Percentiles rank a stretch among this genome's conserved stretches.
Evolutionary conservation across 805 yeast species (phyloP).

Genomic region (Pichia eremophila): DNA sequence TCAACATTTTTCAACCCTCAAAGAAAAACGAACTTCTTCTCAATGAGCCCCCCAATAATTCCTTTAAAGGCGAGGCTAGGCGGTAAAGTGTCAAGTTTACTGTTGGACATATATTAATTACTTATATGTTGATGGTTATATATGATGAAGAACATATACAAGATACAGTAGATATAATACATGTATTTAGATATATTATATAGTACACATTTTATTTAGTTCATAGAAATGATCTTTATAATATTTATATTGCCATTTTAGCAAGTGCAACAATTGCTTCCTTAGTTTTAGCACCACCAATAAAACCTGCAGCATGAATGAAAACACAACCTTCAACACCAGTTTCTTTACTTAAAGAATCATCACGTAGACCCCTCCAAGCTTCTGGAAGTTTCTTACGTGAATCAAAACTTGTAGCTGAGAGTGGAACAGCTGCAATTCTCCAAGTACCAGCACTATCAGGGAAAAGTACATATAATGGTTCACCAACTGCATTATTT

Average conservation of each 20-base stretch:
- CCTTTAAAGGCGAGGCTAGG: too few relatives aligned
- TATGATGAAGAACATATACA: too few relatives aligned
- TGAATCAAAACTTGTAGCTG: constrained; percentile 68
- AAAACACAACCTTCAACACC: constrained; percentile 88
- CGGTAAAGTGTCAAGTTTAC: too few relatives aligned
- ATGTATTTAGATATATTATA: too few relatives aligned
- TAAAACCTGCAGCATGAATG: constrained; percentile 94
- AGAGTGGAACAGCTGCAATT: constrained; percentile 85
- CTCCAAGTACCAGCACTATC: constrained; percentile 74
- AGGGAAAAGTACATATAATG: constrained; percentile 69
- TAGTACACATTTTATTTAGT: too few relatives aligned
- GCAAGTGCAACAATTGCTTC: constrained; percentile 80
- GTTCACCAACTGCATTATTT: constrained; percentile 41
- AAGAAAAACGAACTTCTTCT: too few relatives aligned
- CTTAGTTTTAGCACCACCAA: constrained; percentile 81
- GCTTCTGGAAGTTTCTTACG: constrained; percentile 82
- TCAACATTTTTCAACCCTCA: too few relatives aligned
- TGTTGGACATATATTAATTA: too few relatives aligned
- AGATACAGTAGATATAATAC: too few relatives aligned
- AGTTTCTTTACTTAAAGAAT: constrained; percentile 55
- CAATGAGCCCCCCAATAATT: too few relatives aligned
- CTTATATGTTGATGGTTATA: too few relatives aligned
- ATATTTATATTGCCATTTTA: constrained; percentile 14
- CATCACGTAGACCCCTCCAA: constrained; percentile 96
- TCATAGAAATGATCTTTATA: too few relatives aligned